Evolutionary conservation across 108 stramenopile species (phyloP).

Genomic region (Aurantiochytrium sp.): DNA sequence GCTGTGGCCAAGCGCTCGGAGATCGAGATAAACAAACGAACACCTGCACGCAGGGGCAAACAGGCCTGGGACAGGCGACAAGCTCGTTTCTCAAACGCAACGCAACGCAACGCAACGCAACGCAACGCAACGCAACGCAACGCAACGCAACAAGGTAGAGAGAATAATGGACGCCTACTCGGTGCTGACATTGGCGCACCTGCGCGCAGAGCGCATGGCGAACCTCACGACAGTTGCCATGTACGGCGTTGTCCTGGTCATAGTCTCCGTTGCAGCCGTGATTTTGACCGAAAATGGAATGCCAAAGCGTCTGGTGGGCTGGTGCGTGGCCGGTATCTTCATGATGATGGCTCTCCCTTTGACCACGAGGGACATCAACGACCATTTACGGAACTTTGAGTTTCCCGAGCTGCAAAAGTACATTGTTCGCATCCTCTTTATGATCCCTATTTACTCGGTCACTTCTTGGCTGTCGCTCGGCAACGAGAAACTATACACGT

Average conservation of each 20-base stretch:
- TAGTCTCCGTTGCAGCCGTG: not conserved
- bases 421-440: constrained; percentile 67
- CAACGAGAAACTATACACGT: constrained; percentile 65
- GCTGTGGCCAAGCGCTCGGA: too few species aligned
- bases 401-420: constrained; percentile 62
- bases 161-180: not conserved
- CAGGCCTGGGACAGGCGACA: too few species aligned
- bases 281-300: not conserved
- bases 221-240: not conserved
- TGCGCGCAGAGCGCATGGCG: not conserved
- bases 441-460: constrained; percentile 82
- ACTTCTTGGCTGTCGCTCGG: constrained; percentile 80
- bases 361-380: constrained; percentile 58
- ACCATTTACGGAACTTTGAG: constrained; percentile 57
- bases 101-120: too few species aligned
- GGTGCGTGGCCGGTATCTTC: constrained; percentile 55
- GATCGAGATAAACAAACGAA: too few species aligned
- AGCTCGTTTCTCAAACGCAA: too few species aligned
- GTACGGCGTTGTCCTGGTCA: not conserved
- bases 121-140: too few species aligned
- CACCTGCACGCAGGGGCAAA: too few species aligned
- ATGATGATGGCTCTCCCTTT: constrained; percentile 64
- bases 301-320: not conserved
- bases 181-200: not conserved
- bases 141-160: too few species aligned